phyloP scores from a whole-genome alignment of 345 rosid species.

The Aegle marmelos region DNA sequence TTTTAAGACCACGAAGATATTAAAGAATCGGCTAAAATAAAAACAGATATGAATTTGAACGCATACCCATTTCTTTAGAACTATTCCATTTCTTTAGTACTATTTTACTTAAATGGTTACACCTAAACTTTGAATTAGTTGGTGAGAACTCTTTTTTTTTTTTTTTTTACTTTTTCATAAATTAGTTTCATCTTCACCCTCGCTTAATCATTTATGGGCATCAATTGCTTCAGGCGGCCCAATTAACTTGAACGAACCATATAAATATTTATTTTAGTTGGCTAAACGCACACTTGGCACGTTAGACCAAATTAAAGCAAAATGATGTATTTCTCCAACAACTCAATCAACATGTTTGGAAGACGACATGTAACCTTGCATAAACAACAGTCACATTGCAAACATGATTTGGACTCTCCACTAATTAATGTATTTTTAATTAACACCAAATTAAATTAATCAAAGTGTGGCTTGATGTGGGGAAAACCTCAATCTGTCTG shows the following conservation, averaged over 20 bases:
- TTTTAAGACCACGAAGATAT: neutral
- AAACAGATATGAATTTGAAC: too few relatives aligned
- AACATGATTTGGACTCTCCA: conserved; percentile 27
- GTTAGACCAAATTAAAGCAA: neutral
- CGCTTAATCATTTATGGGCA: neutral
- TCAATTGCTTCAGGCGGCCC: neutral
- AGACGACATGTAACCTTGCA: conserved; percentile 6
- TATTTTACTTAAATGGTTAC: too few relatives aligned
- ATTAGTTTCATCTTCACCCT: neutral
- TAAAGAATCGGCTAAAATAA: neutral
- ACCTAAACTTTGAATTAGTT: too few relatives aligned
- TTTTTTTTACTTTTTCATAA: neutral
- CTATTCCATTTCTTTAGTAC: too few relatives aligned
- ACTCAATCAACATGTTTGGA: neutral
- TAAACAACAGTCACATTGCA: conserved; percentile 7
- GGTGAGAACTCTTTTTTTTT: too few relatives aligned
- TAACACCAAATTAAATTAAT: conserved; percentile 21
- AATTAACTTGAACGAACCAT: neutral
- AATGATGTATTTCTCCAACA: neutral
- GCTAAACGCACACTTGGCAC: neutral
- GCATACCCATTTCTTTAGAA: too few relatives aligned
- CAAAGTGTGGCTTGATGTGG: conserved; percentile 18
- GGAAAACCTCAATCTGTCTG: conserved; percentile 60
- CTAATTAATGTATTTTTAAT: conserved; percentile 19
- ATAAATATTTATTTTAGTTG: neutral